Evolutionary conservation across 2,329 filamentous ascomycete genomes (phyloP).

Genomic region (Colletotrichum gloeosporioides): DNA sequence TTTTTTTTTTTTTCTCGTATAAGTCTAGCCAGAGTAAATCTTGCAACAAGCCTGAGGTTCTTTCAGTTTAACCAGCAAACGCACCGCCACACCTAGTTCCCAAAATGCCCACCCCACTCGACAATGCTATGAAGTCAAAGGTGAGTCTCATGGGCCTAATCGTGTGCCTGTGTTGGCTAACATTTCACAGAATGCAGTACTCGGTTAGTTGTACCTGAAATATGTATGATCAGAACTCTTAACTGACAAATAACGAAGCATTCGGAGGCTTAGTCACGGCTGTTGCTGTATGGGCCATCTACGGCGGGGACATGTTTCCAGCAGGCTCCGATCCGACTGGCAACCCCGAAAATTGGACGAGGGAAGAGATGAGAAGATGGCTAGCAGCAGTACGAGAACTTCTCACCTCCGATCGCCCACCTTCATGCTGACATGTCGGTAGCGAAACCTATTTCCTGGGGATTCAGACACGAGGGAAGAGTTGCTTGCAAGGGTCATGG

Average conservation of each 20-base stretch:
- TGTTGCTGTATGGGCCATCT: slow-evolving; percentile 83
- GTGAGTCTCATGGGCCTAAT: slow-evolving; percentile 45
- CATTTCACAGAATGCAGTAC: slow-evolving; percentile 11
- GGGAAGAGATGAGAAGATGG: slow-evolving; percentile 82
- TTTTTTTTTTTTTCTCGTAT: background rate
- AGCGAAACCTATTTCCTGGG: slow-evolving; percentile 54
- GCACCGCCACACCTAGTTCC: background rate
- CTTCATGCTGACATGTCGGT: slow-evolving; percentile 11
- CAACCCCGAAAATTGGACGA: slow-evolving; percentile 74
- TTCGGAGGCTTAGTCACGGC: slow-evolving; percentile 85
- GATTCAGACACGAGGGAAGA: slow-evolving; percentile 48
- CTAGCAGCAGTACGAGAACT: slow-evolving; percentile 70
- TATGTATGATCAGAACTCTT: no score
- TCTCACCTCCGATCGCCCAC: background rate
- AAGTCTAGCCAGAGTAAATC: background rate
- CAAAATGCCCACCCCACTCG: slow-evolving; percentile 72
- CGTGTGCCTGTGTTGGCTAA: background rate
- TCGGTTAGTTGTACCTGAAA: background rate
- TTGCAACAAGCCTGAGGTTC: background rate
- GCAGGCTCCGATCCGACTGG: slow-evolving; percentile 77
- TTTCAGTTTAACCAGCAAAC: background rate
- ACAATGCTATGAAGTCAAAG: slow-evolving; percentile 73
- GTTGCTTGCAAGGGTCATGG: slow-evolving; percentile 49
- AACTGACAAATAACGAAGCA: slow-evolving; percentile 50
- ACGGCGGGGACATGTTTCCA: slow-evolving; percentile 86